Conservation (phyloP, 208 protist species). For the Trypanosoma scelopori region DNA sequence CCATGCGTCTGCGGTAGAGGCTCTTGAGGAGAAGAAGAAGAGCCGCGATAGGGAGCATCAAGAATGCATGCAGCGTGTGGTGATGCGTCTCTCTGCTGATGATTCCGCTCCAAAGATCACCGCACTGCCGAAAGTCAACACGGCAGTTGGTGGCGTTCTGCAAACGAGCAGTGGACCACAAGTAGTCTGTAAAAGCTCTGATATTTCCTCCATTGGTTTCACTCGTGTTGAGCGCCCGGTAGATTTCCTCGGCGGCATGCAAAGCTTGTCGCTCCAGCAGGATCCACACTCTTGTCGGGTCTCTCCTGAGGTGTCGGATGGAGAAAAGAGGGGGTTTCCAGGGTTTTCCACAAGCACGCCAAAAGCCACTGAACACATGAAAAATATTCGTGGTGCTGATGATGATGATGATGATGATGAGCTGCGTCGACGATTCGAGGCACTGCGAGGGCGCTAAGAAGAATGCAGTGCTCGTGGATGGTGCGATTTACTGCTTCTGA, state of each 20-base stretch:
- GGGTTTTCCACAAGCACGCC: too few species aligned
- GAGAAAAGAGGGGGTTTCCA: constrained; percentile 32
- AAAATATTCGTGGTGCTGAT: too few species aligned
- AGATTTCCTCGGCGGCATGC: constrained; percentile 53
- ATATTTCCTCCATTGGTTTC: constrained; percentile 78
- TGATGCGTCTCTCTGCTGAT: constrained; percentile 21
- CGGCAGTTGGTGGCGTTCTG: constrained; percentile 37
- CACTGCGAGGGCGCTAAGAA: constrained; percentile 33
- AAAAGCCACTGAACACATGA: too few species aligned
- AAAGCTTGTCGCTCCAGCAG: constrained; percentile 6
- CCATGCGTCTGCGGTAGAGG: constrained; percentile 44
- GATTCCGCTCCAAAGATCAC: neutral
- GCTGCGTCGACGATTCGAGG: constrained; percentile 48
- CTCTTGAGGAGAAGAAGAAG: constrained; percentile 41
- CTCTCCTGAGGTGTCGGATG: constrained; percentile 42
- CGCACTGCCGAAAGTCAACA: neutral
- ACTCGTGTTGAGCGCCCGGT: constrained; percentile 28
- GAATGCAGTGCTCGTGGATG: constrained; percentile 1
- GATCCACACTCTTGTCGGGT: too few species aligned
- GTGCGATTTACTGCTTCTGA: too few species aligned
- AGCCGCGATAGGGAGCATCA: constrained; percentile 46
- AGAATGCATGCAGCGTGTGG: constrained; percentile 30
- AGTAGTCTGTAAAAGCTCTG: constrained; percentile 68
- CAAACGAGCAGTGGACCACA: constrained; percentile 43
- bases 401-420: constrained; percentile 8